Conservation (phyloP, 441 rosid genomes). For the Euphorbia schlechtendalii region DNA sequence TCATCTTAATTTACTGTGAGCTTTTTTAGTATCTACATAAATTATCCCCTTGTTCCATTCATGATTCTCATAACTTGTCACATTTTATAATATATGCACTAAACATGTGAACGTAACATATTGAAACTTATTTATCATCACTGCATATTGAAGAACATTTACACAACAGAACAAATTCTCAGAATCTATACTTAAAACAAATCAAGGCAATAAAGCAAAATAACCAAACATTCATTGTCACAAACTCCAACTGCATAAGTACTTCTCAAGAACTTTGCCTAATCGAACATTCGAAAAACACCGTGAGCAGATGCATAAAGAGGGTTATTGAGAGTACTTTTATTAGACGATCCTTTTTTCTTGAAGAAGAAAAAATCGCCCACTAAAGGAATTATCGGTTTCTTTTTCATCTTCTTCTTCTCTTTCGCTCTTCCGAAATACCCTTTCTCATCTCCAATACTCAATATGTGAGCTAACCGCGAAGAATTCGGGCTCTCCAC, state of each 20-base stretch:
- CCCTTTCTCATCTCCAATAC: constrained; percentile 29
- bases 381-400: constrained; percentile 74
- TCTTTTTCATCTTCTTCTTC: constrained; percentile 56
- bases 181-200: too few relatives aligned
- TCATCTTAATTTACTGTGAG: too few relatives aligned
- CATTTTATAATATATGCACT: too few relatives aligned
- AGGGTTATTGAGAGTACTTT: constrained; percentile 27
- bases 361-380: constrained; percentile 56
- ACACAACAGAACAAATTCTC: too few relatives aligned
- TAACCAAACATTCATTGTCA: too few relatives aligned
- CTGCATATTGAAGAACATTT: too few relatives aligned
- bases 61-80: too few relatives aligned
- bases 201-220: background rate
- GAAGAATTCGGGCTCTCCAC: constrained; percentile 33
- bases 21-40: too few relatives aligned
- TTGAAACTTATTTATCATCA: too few relatives aligned
- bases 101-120: too few relatives aligned
- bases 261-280: background rate
- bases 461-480: constrained; percentile 55
- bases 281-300: constrained; percentile 20
- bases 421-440: constrained; percentile 25
- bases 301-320: constrained; percentile 34
- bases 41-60: too few relatives aligned
- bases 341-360: constrained; percentile 36
- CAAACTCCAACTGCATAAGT: background rate